These are phyloP conservation scores for Clonostachys rosea DNA, from an alignment of 2,329 filamentous ascomycete species.

Conservation along the genomic window DNA sequence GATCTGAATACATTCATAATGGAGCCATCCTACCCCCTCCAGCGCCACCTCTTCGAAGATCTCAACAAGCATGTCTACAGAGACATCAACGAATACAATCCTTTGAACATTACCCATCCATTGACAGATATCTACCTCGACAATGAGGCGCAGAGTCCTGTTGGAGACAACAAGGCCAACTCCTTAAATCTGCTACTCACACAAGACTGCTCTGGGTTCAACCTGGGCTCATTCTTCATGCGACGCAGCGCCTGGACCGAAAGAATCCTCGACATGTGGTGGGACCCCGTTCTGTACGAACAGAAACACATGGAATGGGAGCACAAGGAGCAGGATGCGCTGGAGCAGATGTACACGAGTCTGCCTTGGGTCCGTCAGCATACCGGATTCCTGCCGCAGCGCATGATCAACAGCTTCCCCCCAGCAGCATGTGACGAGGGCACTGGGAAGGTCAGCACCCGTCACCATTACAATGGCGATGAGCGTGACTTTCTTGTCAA, in stretches of 20 bases:
- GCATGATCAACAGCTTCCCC: constrained; percentile 92
- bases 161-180: constrained; percentile 70
- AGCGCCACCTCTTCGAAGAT: constrained; percentile 83
- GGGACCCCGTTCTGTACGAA: constrained; percentile 96
- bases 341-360: constrained; percentile 85
- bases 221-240: constrained; percentile 92
- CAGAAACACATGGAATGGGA: constrained; percentile 99
- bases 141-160: constrained; percentile 61
- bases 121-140: constrained; percentile 73
- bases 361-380: constrained; percentile 92
- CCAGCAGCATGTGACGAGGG: constrained; percentile 81
- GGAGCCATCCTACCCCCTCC: constrained; percentile 88
- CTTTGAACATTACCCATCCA: constrained; percentile 87
- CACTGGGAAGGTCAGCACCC: constrained; percentile 56
- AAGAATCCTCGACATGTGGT: constrained; percentile 90
- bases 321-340: constrained; percentile 94
- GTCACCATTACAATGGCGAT: constrained; percentile 79
- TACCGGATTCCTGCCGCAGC: constrained; percentile 83
- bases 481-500: constrained; percentile 94
- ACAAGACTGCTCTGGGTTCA: constrained; percentile 95
- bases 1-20: constrained; percentile 98
- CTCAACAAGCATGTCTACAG: constrained; percentile 75
- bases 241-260: constrained; percentile 85
- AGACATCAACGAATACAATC: constrained; percentile 95
- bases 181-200: constrained; percentile 87